phyloP scores from a whole-genome alignment of 768 basidiomycete species.

The Serendipita sp. region DNA sequence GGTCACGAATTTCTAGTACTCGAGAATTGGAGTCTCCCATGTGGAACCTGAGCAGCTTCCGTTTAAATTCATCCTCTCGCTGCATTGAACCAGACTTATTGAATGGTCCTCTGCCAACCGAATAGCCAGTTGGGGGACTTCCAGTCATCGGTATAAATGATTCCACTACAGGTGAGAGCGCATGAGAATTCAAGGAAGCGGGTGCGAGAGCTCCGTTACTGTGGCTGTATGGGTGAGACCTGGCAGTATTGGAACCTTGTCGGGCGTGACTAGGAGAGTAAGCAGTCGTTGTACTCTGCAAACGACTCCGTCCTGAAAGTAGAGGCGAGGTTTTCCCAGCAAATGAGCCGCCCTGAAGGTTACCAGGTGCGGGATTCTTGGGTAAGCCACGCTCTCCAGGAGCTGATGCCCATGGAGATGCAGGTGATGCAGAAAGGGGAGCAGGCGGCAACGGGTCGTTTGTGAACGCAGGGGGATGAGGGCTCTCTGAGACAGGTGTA shows the following conservation, averaged over 20 bases:
- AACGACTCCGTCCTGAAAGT: constrained; percentile 12
- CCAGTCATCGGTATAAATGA: constrained; percentile 26
- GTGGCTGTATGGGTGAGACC: constrained; percentile 24
- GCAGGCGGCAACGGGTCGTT: constrained; percentile 23
- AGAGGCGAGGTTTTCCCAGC: constrained; percentile 23
- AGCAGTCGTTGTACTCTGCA: constrained; percentile 1
- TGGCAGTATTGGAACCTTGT: constrained; percentile 30
- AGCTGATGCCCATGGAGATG: constrained; percentile 25
- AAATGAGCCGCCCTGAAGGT: constrained; percentile 23
- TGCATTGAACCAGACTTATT: constrained; percentile 26
- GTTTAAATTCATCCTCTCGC: constrained; percentile 55
- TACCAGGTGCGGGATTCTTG: constrained; percentile 42
- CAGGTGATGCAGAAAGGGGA: constrained; percentile 27
- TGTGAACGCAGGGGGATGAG: constrained; percentile 26
- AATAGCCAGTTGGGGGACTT: constrained; percentile 26
- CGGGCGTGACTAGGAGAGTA: constrained; percentile 28
- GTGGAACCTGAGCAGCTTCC: constrained; percentile 78
- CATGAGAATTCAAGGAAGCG: constrained; percentile 2
- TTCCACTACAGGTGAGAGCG: constrained; percentile 53
- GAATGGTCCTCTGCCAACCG: constrained; percentile 48
- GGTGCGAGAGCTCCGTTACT: constrained; percentile 20
- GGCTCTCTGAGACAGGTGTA: constrained; percentile 42
- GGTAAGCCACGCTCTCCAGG: constrained; percentile 36
- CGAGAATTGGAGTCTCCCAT: constrained; percentile 45
- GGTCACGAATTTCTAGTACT: constrained; percentile 69